Evolutionary conservation across 805 yeast species (phyloP), one percentile per base, ranked within the genome.

Genomic region (Candida manassasensis): DNA sequence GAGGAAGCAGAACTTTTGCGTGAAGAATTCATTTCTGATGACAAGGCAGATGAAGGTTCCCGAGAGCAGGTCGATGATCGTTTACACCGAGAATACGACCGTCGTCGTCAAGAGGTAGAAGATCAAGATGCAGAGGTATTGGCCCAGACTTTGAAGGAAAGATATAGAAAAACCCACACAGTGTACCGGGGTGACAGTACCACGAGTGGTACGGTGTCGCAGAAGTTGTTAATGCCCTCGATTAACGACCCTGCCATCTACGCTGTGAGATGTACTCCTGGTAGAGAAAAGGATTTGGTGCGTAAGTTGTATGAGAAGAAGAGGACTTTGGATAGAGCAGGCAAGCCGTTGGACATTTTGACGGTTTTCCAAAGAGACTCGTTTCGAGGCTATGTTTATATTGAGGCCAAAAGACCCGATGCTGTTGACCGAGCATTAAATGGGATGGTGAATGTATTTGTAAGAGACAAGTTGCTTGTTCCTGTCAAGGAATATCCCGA

Each of bases 401-500:
- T 93, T 43, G 98, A 93, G 63, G 97, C 98, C 12, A 82, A 90
- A 41, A 84, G 84, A 56, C 83, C 89, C 44, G 87, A 93, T 41
- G 96, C 96, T 15, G 95, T 90, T 27, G 85, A 83, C 53, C 80
- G 77, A 39, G 96, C 96, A 12, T 73, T 90, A 40, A 77, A 79
- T 31, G 97, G 97, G 61, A 74, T 93, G 56, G 90, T 93, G 21
- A 89, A 88, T 59, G 81, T 90, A 22, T 93, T 82, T 49, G 53
- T 67, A 29, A 66, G 74, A 36, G 82, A 83, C 51, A 84, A 85
- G 60, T 72, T 89, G 34, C 69, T 90, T 41, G 96, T 93, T 32
- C 98, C 98, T 4, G 93, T 93, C 39, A 86, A 85, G 57, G 98
- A 93, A 62, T 84, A 88, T 57, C 96, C 96, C 2, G 94, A 89